A percentile compares a stretch with the other conserved stretches of the same genome.
Evolutionary conservation across 1,284 basidiomycete species (phyloP).

Genomic region (Trichosporon faecale): DNA sequence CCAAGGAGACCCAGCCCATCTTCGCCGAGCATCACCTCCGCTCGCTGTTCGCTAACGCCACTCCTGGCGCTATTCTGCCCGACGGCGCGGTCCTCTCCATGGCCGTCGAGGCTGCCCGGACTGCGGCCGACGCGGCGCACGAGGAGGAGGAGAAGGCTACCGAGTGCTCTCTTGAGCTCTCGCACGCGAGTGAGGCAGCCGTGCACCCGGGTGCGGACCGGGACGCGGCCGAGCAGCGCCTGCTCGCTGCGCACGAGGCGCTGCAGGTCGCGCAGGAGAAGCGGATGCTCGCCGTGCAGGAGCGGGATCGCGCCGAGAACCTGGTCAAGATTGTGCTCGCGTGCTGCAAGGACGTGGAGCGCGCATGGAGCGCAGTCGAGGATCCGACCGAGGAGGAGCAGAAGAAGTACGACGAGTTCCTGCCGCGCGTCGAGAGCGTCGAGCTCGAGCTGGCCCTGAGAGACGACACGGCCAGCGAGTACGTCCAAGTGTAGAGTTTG

Average conservation of each 20-base stretch:
- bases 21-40: conserved; percentile 4
- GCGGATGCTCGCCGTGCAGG: not conserved
- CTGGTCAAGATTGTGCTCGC: conserved; percentile 3
- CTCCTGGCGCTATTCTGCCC: not conserved
- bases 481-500: not conserved
- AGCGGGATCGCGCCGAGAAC: conserved; percentile 6
- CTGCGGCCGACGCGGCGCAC: not conserved
- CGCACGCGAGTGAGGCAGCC: not conserved
- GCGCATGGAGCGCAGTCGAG: conserved; percentile 4
- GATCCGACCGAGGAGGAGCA: conserved; percentile 4
- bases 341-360: conserved; percentile 9
- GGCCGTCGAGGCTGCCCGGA: not conserved
- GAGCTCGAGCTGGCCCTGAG: conserved; percentile 2
- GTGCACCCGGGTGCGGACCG: not conserved
- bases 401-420: conserved; percentile 4
- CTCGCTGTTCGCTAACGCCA: not conserved
- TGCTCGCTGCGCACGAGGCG: conserved; percentile 5
- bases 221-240: not conserved
- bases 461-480: not conserved
- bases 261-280: conserved; percentile 9
- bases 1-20: not conserved
- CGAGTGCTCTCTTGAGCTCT: not conserved
- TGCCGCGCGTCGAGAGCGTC: conserved; percentile 3
- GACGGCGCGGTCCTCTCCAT: not conserved
- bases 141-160: conserved; percentile 3